Evolutionary conservation across 805 yeast genomes (phyloP).

Genomic region (Ogataea nonfermentans): DNA sequence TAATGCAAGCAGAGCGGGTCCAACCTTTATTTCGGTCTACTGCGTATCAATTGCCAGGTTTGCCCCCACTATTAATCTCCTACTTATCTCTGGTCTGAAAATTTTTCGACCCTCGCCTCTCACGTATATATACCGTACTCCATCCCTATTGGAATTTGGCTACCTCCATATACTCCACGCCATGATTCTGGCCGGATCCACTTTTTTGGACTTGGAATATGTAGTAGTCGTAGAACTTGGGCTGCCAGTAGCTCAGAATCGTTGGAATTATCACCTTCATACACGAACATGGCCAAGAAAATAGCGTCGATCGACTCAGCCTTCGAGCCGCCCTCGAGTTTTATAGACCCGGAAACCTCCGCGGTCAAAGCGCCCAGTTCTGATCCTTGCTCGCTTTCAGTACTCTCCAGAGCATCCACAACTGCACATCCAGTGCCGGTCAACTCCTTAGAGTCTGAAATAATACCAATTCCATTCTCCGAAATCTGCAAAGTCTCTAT

Average conservation of each 20-base stretch:
- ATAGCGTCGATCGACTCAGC: slow-evolving; percentile 10
- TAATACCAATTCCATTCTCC: slow-evolving; percentile 12
- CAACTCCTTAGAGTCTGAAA: slow-evolving; percentile 14
- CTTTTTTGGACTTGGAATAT: background rate
- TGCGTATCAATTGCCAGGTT: slow-evolving; percentile 3
- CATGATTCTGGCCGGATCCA: slow-evolving; percentile 73
- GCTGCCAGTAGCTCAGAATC: slow-evolving; percentile 62
- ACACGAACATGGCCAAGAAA: slow-evolving; percentile 49
- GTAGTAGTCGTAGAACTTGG: slow-evolving; percentile 31
- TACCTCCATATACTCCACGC: slow-evolving; percentile 80
- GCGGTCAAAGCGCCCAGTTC: background rate
- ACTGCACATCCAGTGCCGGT: slow-evolving; percentile 11
- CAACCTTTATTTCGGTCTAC: background rate
- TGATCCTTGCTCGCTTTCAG: background rate
- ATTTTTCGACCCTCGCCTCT: slow-evolving; percentile 1
- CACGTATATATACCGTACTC: slow-evolving; percentile 71
- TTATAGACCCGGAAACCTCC: slow-evolving; percentile 1
- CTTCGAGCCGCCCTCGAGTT: background rate
- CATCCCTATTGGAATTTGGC: slow-evolving; percentile 60
- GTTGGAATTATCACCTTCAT: slow-evolving; percentile 84
- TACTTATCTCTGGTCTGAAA: slow-evolving; percentile 13
- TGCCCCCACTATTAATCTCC: slow-evolving; percentile 3
- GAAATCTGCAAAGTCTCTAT: slow-evolving; percentile 20
- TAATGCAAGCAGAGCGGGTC: slow-evolving; percentile 5
- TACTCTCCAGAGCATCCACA: slow-evolving; percentile 5